A percentile compares a stretch with the other conserved stretches of the same genome.
phyloP scores from a whole-genome alignment of 192 early-diverging fungal species.

The Coemansia sp. region DNA sequence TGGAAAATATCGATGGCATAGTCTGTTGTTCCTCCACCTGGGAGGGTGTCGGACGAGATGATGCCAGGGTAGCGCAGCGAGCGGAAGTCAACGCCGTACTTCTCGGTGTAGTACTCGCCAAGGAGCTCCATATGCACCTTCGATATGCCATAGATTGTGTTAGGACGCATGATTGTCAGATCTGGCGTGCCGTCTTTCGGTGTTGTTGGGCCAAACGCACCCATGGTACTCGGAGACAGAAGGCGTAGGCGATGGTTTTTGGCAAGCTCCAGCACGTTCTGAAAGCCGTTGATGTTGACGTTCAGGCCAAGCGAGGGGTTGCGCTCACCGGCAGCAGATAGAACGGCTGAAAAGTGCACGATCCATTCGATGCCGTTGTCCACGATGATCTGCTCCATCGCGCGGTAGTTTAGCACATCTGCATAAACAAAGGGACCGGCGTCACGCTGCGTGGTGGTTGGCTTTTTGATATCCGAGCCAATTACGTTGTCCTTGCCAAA shows the following conservation, averaged over 20 bases:
- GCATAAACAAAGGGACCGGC: conserved; percentile 67
- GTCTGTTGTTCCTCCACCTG: conserved; percentile 70
- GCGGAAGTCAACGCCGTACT: conserved; percentile 68
- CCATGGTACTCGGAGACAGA: conserved; percentile 67
- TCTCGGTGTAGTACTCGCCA: conserved; percentile 69
- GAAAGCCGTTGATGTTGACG: conserved; percentile 70
- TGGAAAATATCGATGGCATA: conserved; percentile 75
- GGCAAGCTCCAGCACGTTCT: conserved; percentile 66
- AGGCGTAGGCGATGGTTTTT: conserved; percentile 61
- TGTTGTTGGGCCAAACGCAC: conserved; percentile 70
- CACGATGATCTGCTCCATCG: conserved; percentile 66
- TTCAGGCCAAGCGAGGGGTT: conserved; percentile 61
- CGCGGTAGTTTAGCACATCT: conserved; percentile 66
- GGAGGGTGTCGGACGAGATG: conserved; percentile 66
- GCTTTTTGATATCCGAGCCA: conserved; percentile 68
- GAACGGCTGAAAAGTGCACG: conserved; percentile 68
- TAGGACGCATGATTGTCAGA: conserved; percentile 68
- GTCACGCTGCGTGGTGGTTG: conserved; percentile 53
- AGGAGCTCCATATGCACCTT: conserved; percentile 69
- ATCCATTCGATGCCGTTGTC: conserved; percentile 69
- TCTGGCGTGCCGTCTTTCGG: conserved; percentile 66
- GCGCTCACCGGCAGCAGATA: conserved; percentile 70
- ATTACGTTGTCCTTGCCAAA: conserved; percentile 67
- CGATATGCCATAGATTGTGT: conserved; percentile 71
- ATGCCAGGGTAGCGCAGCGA: conserved; percentile 69